Evolutionary conservation across 768 basidiomycete species (phyloP).

Genomic region (Boletellus emodensis): DNA sequence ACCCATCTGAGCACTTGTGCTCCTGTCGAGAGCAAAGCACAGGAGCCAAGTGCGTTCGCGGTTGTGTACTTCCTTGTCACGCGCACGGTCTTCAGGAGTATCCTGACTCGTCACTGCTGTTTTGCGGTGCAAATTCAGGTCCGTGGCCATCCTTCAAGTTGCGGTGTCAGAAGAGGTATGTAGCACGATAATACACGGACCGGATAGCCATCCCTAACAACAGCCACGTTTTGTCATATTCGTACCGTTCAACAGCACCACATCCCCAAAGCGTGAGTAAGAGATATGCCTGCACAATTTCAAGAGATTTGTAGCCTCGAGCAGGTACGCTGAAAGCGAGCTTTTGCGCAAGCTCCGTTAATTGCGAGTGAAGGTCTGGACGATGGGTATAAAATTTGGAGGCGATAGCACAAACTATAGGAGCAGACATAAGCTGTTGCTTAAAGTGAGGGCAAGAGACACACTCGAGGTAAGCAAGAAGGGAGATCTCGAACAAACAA

Average conservation of each 20-base stretch:
- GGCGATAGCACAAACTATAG: conserved; percentile 87
- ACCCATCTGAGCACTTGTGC: conserved; percentile 93
- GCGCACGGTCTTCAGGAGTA: conserved; percentile 73
- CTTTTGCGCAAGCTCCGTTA: conserved; percentile 80
- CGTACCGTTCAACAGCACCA: conserved; percentile 93
- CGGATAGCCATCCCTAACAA: conserved; percentile 82
- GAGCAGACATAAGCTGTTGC: conserved; percentile 2
- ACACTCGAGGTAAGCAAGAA: conserved; percentile 90
- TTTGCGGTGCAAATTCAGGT: conserved; percentile 92
- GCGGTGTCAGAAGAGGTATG: conserved; percentile 8
- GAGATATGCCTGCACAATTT: conserved; percentile 93
- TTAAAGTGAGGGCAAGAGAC: conserved; percentile 26
- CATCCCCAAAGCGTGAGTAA: conserved; percentile 87
- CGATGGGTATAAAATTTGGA: conserved; percentile 83
- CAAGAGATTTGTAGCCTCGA: conserved; percentile 86
- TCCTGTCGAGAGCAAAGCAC: conserved; percentile 83
- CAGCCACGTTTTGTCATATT: conserved; percentile 94
- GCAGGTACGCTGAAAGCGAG: conserved; percentile 86
- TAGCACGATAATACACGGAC: conserved; percentile 34
- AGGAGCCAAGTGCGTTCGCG: conserved; percentile 93
- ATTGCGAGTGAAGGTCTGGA: conserved; percentile 73
- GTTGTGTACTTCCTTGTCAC: conserved; percentile 86
- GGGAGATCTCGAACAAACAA: conserved; percentile 91
- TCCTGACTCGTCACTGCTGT: conserved; percentile 56
- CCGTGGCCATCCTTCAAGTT: conserved; percentile 79